Conservation (phyloP, 345 rosid genomes). For the Populus euphratica region DNA sequence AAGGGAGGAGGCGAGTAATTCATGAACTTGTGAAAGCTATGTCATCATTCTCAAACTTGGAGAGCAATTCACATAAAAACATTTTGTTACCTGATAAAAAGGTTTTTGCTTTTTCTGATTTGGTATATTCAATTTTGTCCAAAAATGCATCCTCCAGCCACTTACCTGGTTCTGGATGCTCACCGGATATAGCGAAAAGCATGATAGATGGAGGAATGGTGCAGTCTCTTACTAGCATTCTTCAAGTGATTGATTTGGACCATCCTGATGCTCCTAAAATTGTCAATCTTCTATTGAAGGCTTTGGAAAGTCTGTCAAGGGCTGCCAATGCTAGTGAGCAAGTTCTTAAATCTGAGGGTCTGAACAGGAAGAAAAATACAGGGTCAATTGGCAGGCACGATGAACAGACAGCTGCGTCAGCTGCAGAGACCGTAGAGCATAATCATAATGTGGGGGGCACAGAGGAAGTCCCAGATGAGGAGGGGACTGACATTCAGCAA, state of each 20-base stretch:
- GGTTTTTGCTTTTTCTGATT: slow-evolving; percentile 67
- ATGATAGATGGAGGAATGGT: slow-evolving; percentile 94
- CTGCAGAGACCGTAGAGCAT: slow-evolving; percentile 43
- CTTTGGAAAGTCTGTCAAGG: slow-evolving; percentile 80
- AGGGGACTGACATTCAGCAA: slow-evolving; percentile 44
- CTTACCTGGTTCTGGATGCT: slow-evolving; percentile 78
- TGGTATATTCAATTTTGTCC: slow-evolving; percentile 75
- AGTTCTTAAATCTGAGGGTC: slow-evolving; percentile 55
- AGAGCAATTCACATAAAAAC: slow-evolving; percentile 54
- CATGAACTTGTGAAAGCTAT: slow-evolving; percentile 81
- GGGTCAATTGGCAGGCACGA: slow-evolving; percentile 47
- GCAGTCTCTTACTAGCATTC: slow-evolving; percentile 68
- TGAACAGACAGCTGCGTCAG: slow-evolving; percentile 41
- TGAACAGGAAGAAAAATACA: slow-evolving; percentile 52
- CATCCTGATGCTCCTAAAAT: slow-evolving; percentile 94
- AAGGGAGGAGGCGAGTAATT: slow-evolving; percentile 82
- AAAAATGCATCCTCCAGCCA: slow-evolving; percentile 80
- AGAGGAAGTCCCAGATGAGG: slow-evolving; percentile 44
- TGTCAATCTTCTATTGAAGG: slow-evolving; percentile 79
- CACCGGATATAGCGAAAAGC: slow-evolving; percentile 89
- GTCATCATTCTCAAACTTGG: slow-evolving; percentile 58
- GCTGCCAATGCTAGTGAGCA: slow-evolving; percentile 91
- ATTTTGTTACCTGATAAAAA: slow-evolving; percentile 69
- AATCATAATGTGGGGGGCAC: slow-evolving; percentile 45
- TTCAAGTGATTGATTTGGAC: slow-evolving; percentile 84